Evolutionary conservation across 805 yeast species (phyloP).

Genomic region (Ogataea neopini): DNA sequence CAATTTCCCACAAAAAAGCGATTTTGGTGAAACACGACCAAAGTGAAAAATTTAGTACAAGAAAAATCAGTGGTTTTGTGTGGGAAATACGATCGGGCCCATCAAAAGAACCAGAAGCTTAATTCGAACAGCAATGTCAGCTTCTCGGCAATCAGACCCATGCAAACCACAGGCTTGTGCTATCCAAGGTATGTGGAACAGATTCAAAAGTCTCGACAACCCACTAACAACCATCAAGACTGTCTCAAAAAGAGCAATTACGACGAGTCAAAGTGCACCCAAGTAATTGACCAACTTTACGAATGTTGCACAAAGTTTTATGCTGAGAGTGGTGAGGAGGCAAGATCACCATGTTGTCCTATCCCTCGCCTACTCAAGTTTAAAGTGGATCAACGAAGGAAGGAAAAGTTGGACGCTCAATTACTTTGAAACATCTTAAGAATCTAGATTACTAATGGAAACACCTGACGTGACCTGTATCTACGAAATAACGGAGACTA

Average conservation of each 20-base stretch:
- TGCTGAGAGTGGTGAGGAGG: conserved; percentile 54
- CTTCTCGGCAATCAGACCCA: conserved; percentile 36
- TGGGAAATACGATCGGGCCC: not conserved
- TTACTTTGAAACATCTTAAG: conserved; percentile 24
- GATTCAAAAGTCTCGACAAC: not conserved
- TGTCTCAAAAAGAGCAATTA: conserved; percentile 64
- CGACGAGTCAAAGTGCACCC: conserved; percentile 74
- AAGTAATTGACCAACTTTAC: conserved; percentile 67
- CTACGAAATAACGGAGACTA: not conserved
- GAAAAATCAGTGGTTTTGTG: not conserved
- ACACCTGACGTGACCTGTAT: no score
- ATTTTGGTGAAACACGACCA: conserved; percentile 5
- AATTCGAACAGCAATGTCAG: not conserved
- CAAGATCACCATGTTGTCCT: conserved; percentile 78
- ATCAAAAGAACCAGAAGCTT: not conserved
- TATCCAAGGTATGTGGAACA: conserved; percentile 59
- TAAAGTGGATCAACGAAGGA: conserved; percentile 64
- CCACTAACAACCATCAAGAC: conserved; percentile 36
- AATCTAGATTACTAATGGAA: not conserved
- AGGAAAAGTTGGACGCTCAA: conserved; percentile 60
- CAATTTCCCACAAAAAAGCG: not conserved
- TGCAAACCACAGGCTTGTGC: conserved; percentile 83
- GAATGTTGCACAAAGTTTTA: conserved; percentile 74
- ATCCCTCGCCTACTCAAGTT: conserved; percentile 58
- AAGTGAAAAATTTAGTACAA: not conserved